Evolutionary conservation across 2,329 filamentous ascomycete genomes (phyloP), one percentile per base, ranked within the genome.

Genomic region (Colletotrichum lupini): DNA sequence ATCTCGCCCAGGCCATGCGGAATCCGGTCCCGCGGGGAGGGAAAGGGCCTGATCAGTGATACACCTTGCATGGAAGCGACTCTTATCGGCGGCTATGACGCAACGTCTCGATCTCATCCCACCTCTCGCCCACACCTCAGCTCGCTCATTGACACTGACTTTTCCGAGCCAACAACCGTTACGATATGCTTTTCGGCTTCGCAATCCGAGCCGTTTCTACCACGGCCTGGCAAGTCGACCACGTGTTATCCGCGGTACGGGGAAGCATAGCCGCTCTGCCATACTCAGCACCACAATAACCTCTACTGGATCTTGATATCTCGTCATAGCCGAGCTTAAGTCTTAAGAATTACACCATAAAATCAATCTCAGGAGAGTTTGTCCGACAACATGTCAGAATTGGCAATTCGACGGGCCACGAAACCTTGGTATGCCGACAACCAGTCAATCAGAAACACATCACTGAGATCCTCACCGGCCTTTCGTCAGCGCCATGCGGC

Each of bases 41-140:
- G 28, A 28, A 68, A 35, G 49, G 62, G 32, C 61, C 35, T 62
- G 65, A 59, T 64, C 30, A 55, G 26, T 57, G 19, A 52, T 58
- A 28, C 56, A 46, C 61, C 71, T 57, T 57, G 72, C 67, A 74
- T 74, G 46, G 60, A 66, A 68, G 57, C 72, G 68, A 72, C 57
- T 70, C 72, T 74, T 72, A 74, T 74, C 68, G 62, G 42, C 62
- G 57, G 61, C 58, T 72, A 74, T 74, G 72, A 74, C 72, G 72
- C 72, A 74, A 73, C 67, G 22, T 12, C 37, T 67, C 59, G 53
- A 70, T 42, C 60, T 58, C 65, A 71, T 69, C 67, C 70, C 66
- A 70, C 58, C 58, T 64, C 61, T 32, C 49, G 28, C 55, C 28
- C 57, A 53, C 59, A 53, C 68, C 56, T 58, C 53, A 22, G 64